Conservation (phyloP, 108 stramenopile genomes). For the Skeletonema tropicum region DNA sequence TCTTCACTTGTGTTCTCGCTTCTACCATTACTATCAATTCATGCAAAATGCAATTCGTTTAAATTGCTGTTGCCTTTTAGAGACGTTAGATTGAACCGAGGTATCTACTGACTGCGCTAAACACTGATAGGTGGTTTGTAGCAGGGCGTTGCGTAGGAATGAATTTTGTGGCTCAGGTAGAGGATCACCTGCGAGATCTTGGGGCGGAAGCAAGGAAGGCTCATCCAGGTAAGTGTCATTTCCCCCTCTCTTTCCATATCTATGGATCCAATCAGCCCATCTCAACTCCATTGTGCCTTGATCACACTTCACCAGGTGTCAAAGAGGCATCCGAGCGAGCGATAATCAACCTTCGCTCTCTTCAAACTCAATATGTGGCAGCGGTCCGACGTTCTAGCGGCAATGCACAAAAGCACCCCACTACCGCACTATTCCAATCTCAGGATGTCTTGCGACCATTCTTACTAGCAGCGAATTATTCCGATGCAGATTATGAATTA, state of each 20-base stretch:
- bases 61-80: no score
- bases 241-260: neutral
- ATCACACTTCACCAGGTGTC: slow-evolving; percentile 50
- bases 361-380: slow-evolving; percentile 78
- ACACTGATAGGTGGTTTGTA: neutral
- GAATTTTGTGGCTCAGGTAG: slow-evolving; percentile 89
- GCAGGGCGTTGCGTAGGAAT: slow-evolving; percentile 27
- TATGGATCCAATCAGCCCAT: neutral
- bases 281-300: neutral
- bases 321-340: slow-evolving; percentile 88
- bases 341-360: slow-evolving; percentile 73
- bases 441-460: slow-evolving; percentile 85
- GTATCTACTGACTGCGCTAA: neutral
- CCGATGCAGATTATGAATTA: slow-evolving; percentile 69
- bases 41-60: no score
- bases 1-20: no score
- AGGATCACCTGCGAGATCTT: slow-evolving; percentile 89
- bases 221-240: slow-evolving; percentile 74
- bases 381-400: slow-evolving; percentile 76
- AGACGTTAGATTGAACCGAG: neutral
- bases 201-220: slow-evolving; percentile 84
- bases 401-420: slow-evolving; percentile 60
- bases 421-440: slow-evolving; percentile 78
- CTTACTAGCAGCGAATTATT: slow-evolving; percentile 79
- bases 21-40: no score